These are phyloP conservation scores for Pichia nakasei DNA, from an alignment of 805 yeast species.

Conservation along the genomic window DNA sequence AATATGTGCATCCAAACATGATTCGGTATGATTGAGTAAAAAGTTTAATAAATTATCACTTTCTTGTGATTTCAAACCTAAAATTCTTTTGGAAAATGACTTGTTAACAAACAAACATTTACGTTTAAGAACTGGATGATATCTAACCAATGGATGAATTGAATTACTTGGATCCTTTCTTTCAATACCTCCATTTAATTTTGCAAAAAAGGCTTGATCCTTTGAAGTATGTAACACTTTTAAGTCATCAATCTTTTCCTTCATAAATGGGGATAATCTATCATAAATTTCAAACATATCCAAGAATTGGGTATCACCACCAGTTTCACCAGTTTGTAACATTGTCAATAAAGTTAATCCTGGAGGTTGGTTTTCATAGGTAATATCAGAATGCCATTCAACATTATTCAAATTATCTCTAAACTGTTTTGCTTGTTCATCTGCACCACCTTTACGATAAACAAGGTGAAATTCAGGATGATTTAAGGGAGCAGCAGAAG, in stretches of 20 bases:
- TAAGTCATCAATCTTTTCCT: constrained; percentile 49
- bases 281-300: constrained; percentile 63
- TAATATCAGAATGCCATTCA: constrained; percentile 66
- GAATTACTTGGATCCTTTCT: constrained; percentile 56
- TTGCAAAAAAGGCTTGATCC: constrained; percentile 59
- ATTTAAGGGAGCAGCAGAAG: constrained; percentile 58
- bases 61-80: constrained; percentile 68
- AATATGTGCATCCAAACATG: constrained; percentile 52
- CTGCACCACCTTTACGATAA: constrained; percentile 38
- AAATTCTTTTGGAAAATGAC: constrained; percentile 55
- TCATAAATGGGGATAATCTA: constrained; percentile 58
- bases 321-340: constrained; percentile 48
- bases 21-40: constrained; percentile 42
- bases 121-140: constrained; percentile 62
- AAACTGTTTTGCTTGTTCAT: constrained; percentile 30
- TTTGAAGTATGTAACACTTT: constrained; percentile 62
- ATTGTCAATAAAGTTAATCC: constrained; percentile 60
- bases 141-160: constrained; percentile 63
- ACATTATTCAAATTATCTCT: constrained; percentile 30
- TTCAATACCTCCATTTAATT: constrained; percentile 49
- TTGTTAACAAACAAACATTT: constrained; percentile 51
- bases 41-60: constrained; percentile 51
- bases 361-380: constrained; percentile 69
- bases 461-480: constrained; percentile 56
- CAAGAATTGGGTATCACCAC: constrained; percentile 73